Evolutionary conservation across 345 rosid species (phyloP).

Genomic region (Acer campestre): DNA sequence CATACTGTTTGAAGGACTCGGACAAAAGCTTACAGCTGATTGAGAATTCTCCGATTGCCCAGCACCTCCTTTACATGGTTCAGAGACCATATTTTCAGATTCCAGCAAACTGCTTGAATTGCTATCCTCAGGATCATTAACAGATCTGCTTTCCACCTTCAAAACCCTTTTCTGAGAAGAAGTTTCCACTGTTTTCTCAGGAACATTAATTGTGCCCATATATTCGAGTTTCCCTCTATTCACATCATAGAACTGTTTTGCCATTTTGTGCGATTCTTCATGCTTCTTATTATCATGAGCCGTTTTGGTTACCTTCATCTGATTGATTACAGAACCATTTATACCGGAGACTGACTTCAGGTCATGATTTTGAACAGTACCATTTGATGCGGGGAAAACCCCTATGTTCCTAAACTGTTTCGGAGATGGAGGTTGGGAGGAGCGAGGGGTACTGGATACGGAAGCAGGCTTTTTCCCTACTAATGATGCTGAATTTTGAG

Average conservation of each 20-base stretch:
- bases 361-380: slow-evolving; percentile 21
- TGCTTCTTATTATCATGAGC: slow-evolving; percentile 17
- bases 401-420: slow-evolving; percentile 42
- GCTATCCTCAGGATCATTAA: slow-evolving; percentile 39
- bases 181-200: slow-evolving; percentile 20
- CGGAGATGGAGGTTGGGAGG: slow-evolving; percentile 47
- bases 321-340: slow-evolving; percentile 32
- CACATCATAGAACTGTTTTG: slow-evolving; percentile 29
- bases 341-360: slow-evolving; percentile 25
- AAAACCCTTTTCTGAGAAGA: slow-evolving; percentile 26
- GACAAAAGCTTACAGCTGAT: slow-evolving; percentile 44
- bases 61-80: slow-evolving; percentile 31
- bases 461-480: slow-evolving; percentile 34
- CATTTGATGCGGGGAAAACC: slow-evolving; percentile 23
- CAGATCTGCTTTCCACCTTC: slow-evolving; percentile 38
- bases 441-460: slow-evolving; percentile 22
- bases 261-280: slow-evolving; percentile 40
- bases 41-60: slow-evolving; percentile 38
- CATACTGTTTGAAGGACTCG: slow-evolving; percentile 67
- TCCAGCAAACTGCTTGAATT: slow-evolving; percentile 41
- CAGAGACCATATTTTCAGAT: slow-evolving; percentile 42
- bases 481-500: slow-evolving; percentile 38
- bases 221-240: slow-evolving; percentile 34
- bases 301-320: slow-evolving; percentile 30
- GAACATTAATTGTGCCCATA: slow-evolving; percentile 18